Evolutionary conservation across 345 rosid species (phyloP).

Genomic region (Noccaea caerulescens): DNA sequence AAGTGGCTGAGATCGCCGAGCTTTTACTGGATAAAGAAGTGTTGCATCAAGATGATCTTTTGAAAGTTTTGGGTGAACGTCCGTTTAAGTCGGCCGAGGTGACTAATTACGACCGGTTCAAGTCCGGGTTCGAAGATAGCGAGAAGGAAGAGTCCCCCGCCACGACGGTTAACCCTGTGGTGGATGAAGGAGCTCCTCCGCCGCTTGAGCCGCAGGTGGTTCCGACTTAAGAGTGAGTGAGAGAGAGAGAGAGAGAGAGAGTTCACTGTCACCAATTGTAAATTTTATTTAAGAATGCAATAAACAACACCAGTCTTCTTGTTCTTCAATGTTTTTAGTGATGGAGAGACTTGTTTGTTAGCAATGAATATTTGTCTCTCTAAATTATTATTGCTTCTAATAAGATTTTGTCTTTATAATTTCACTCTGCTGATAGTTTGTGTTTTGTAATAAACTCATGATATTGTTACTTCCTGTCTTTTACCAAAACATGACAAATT

Average conservation of each 20-base stretch:
- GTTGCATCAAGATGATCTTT: constrained; percentile 78
- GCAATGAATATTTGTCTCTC: constrained; percentile 25
- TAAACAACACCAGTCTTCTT: not conserved
- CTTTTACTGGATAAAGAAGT: constrained; percentile 86
- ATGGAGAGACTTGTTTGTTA: constrained; percentile 14
- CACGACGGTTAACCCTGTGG: constrained; percentile 44
- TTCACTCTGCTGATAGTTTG: not conserved
- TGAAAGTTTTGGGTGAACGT: constrained; percentile 75
- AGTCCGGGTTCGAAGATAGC: constrained; percentile 64
- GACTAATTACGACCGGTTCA: constrained; percentile 78
- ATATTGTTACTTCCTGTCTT: not conserved
- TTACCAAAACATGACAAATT: not conserved
- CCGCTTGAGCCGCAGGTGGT: constrained; percentile 71
- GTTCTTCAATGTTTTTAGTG: constrained; percentile 33
- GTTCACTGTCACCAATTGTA: constrained; percentile 36
- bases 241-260: not conserved
- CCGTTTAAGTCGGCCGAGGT: constrained; percentile 72
- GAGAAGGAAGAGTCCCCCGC: constrained; percentile 29
- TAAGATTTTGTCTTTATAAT: not conserved
- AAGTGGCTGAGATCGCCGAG: constrained; percentile 81
- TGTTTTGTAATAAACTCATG: constrained; percentile 13
- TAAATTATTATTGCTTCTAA: constrained; percentile 13
- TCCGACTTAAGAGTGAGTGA: constrained; percentile 50
- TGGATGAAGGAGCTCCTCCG: constrained; percentile 58
- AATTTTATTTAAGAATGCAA: constrained; percentile 29